Evolutionary conservation across 495 filamentous ascomycete genomes (phyloP), one percentile per base, ranked within the genome.

Genomic region (Rusavskia elegans): DNA sequence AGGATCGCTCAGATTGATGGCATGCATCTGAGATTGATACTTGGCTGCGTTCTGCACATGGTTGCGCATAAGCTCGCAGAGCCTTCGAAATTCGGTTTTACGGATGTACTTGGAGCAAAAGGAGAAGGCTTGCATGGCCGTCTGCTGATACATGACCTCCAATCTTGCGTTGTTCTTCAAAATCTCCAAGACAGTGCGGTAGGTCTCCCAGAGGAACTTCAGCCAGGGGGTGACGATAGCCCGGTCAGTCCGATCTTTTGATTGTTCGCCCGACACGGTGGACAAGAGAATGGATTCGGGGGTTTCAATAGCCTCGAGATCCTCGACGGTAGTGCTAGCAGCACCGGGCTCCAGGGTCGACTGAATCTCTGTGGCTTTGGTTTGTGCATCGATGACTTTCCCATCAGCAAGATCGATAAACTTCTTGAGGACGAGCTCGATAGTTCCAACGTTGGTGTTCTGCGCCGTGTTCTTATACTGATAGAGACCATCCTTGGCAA

Each of bases 131-230:
- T 97, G 93, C 64, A 94, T 84, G 53, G 92, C 93, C 45, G 93
- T 97, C 64, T 83, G 85, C 77, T 98, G 92, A 70, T 98, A 98
- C 76, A 97, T 93, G 37, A 94, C 78, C 73, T 98, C 92, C 37
- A 98, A 74, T 37, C 92, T 83, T 36, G 92, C 93, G 76, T 98
- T 98, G 76, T 98, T 98, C 71, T 95, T 87, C 57, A 98, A 76
- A 63, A 98, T 97, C 61, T 98, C 92, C 59, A 98, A 77, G 37
- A 98, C 92, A 50, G 92, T 98, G 37, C 92, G 87, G 71, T 98
- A 98, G n/a, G 92, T 95, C 71, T 98, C 93, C 92, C 92, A 98
- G 53, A 98, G 76, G 64, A 98, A 98, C 72, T 98, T 98, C 57
- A 98, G 78, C 92, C 93, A 98, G 45, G 92, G 92, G 50, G 92